Base-by-base conservation (phyloP, 2,329 filamentous ascomycete species). In the Botryotinia narcissicola region DNA sequence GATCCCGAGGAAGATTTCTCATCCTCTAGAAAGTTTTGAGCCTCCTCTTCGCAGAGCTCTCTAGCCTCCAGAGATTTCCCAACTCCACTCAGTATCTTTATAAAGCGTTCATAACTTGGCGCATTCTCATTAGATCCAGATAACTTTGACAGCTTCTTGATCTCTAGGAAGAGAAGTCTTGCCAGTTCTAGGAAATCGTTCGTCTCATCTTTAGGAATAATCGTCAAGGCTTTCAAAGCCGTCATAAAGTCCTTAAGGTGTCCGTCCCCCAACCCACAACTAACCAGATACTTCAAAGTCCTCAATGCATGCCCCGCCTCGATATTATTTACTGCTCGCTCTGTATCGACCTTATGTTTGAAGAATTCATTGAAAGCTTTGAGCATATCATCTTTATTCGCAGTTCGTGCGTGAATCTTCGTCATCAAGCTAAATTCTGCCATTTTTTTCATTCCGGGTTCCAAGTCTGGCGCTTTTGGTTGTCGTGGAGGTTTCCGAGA, bases 381-480 rank as follows among this genome's bases (percentile, higher is more conserved):
- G 0, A 89, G 82, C 3, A 97, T 84, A 48, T 92, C 88, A n/a
- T 85, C 81, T 4, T 85, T 83, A 0, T 88, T 82, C 25, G 93
- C 94, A 16, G 89, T 87, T 48, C 93, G 88, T 51, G 90, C 85
- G 70, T 88, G 86, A 73, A 92, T 87, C 70, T 87, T 85, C 77
- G 91, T 84, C 74, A 89, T 87, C 77, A 88, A 88, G 70, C 88
- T 85, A 81, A 93, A 87, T 74, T 92, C 87, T 78, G 92, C 87
- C 83, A 97, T 88, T 25, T 87, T 87, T 76, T 90, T 89, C 79
- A 94, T 88, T 71, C 94, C 94, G 0, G 89, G 92, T 78, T 90
- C 92, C 74, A 90, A 84, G 78, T 90, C 86, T 69, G 90, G 85
- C 35, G 89, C 85, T 80, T 89, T 91, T 61, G 90, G 82, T 73